phyloP scores from a whole-genome alignment of 192 early-diverging fungal species.

The Linnemannia exigua region DNA sequence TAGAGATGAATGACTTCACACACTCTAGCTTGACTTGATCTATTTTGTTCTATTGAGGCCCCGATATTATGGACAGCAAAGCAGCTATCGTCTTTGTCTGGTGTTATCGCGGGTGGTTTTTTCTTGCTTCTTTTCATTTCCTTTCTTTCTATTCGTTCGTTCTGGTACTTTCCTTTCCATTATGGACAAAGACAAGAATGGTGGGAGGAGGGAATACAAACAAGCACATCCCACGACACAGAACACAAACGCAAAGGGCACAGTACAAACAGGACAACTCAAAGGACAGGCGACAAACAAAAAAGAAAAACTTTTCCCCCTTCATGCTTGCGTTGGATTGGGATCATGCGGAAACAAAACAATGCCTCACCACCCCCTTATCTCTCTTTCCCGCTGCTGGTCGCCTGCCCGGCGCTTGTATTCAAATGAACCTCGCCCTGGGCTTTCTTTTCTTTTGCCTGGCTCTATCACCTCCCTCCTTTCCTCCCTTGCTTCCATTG shows the following conservation, averaged over 20 bases:
- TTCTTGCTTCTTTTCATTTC: constrained; percentile 17
- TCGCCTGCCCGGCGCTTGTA: not conserved
- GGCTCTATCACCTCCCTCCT: not conserved
- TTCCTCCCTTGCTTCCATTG: not conserved
- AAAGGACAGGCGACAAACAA: too few relatives aligned
- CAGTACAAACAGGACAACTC: not conserved
- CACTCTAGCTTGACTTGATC: constrained; percentile 6
- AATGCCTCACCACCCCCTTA: not conserved
- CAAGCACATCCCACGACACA: not conserved
- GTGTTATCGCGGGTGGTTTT: constrained; percentile 13
- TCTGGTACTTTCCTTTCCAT: constrained; percentile 16
- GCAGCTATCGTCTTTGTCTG: not conserved
- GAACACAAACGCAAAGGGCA: not conserved
- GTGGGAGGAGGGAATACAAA: not conserved
- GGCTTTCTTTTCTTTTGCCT: not conserved
- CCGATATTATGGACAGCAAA: not conserved
- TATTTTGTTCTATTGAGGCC: constrained; percentile 8
- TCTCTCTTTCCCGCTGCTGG: not conserved
- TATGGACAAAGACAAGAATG: not conserved
- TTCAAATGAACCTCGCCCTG: not conserved
- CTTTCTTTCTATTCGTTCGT: constrained; percentile 29
- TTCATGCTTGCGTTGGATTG: not conserved
- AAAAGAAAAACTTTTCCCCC: not conserved
- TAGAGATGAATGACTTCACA: not conserved
- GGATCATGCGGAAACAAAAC: not conserved